Evolutionary conservation across 2,329 filamentous ascomycete species (phyloP), one percentile per base, ranked within the genome.

Genomic region (Knufia fluminis): DNA sequence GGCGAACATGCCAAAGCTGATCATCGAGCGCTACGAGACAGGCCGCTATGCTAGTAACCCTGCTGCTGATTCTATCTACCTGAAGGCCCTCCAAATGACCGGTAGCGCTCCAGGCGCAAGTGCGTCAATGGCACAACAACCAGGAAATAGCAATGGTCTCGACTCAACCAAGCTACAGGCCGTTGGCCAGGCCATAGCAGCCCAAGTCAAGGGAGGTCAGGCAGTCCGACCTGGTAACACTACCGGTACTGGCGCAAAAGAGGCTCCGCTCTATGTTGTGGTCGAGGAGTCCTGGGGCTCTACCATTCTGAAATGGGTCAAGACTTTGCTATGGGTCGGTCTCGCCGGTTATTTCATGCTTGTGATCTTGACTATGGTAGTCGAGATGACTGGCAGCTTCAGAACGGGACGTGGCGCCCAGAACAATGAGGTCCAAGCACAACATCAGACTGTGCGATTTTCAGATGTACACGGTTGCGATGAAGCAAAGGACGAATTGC

Each of bases 401-500:
- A 52, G 59, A 19, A 82, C n/a, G n/a, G n/a, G 89, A 8, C 80
- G 83, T 10, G 82, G 81, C 46, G 68, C 75, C 2, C 79, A 83
- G 50, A 82, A 82, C 59, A 86, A 85, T 53, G 89, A 98, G 68
- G 89, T 90, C 53, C 91, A 94, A 65, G 84, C 92, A 6, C 87
- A 97, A 66, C 83, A 90, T 60, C 92, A 98, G 66, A 96, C 79
- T 51, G 89, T 89, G 17, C 82, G 86, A 41, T 98, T 98, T 71
- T 78, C 77, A 51, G 92, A 98, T 64, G 92, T 98, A 4, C 92
- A 98, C 64, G 92, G 92, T 46, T 97, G 91, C 59, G 90, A 97
- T 56, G 94, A 98, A 68, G 92, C 92, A 56, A 98, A 97, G 71
- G 94, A 98, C 61, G 92, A 98, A 67, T 78, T 98, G 3, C 86